Evolutionary conservation across 2,329 filamentous ascomycete genomes (phyloP).

Genomic region (Chaetomiaceae sp.): DNA sequence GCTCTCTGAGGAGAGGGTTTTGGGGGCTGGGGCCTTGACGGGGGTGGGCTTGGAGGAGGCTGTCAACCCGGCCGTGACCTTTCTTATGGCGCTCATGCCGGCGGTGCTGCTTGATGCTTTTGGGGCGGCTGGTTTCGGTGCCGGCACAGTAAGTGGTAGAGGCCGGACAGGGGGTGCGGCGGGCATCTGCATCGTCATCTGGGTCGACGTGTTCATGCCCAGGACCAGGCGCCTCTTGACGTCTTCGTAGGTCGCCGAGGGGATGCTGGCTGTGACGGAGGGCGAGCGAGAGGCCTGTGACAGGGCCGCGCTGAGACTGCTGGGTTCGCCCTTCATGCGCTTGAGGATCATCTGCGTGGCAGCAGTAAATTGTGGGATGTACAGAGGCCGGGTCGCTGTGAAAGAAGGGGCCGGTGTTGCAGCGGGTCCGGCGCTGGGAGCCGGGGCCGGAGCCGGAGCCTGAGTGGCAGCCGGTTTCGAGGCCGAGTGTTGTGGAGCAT

Average conservation of each 20-base stretch:
- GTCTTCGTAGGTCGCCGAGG: constrained; percentile 36
- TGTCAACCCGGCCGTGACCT: constrained; percentile 27
- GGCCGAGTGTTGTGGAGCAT: neutral
- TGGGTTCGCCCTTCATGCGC: constrained; percentile 34
- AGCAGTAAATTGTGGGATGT: constrained; percentile 31
- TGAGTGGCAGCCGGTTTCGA: constrained; percentile 1
- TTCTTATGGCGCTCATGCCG: constrained; percentile 28
- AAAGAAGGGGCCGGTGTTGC: neutral
- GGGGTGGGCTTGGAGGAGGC: constrained; percentile 15
- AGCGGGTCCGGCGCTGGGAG: neutral
- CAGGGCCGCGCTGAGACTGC: constrained; percentile 33
- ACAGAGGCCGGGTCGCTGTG: constrained; percentile 19
- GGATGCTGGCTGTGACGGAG: constrained; percentile 28
- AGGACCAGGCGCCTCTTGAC: constrained; percentile 38
- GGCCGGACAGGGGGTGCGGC: constrained; percentile 14
- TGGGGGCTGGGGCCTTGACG: constrained; percentile 9
- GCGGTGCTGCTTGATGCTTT: constrained; percentile 5
- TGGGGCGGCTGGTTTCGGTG: neutral
- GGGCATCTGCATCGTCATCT: constrained; percentile 37
- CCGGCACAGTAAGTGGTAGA: constrained; percentile 10
- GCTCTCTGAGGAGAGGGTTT: constrained; percentile 15
- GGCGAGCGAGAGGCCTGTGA: constrained; percentile 32
- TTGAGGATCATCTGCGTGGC: constrained; percentile 40
- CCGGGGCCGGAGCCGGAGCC: neutral
- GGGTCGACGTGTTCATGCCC: constrained; percentile 36